These are phyloP conservation scores for Maudiozyma bulderi DNA, from an alignment of 805 yeast genomes.

Conservation along the genomic window DNA sequence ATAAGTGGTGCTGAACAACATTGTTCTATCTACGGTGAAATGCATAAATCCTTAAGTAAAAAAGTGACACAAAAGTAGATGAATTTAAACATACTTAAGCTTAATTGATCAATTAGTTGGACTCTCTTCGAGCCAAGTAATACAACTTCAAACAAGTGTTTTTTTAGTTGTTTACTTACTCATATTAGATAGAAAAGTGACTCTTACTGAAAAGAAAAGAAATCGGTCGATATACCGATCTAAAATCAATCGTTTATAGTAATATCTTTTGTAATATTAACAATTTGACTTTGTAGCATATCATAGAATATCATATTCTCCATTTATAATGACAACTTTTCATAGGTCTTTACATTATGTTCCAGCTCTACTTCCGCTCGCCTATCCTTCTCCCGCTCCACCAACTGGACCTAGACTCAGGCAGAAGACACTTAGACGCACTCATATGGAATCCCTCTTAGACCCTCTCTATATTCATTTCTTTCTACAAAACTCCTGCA, in stretches of 20 bases:
- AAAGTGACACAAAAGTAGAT: neutral
- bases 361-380: too few species aligned
- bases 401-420: too few species aligned
- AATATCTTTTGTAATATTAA: neutral
- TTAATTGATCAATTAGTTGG: neutral
- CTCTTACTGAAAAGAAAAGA: neutral
- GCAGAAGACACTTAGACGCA: too few species aligned
- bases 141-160: neutral
- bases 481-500: too few species aligned
- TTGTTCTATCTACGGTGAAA: slow-evolving; percentile 10
- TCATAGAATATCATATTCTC: too few species aligned
- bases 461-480: too few species aligned
- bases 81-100: neutral
- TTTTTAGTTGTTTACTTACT: neutral
- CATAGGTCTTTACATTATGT: too few species aligned
- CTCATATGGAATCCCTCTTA: too few species aligned
- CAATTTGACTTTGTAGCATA: too few species aligned
- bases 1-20: neutral
- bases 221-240: neutral
- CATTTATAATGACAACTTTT: too few species aligned
- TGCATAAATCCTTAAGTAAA: slow-evolving; percentile 3
- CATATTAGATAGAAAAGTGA: neutral
- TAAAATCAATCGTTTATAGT: neutral
- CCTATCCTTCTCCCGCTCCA: too few species aligned
- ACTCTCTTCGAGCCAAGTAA: neutral